These are phyloP conservation scores for Naumovozyma baii DNA, from an alignment of 805 yeast genomes.

Conservation along the genomic window DNA sequence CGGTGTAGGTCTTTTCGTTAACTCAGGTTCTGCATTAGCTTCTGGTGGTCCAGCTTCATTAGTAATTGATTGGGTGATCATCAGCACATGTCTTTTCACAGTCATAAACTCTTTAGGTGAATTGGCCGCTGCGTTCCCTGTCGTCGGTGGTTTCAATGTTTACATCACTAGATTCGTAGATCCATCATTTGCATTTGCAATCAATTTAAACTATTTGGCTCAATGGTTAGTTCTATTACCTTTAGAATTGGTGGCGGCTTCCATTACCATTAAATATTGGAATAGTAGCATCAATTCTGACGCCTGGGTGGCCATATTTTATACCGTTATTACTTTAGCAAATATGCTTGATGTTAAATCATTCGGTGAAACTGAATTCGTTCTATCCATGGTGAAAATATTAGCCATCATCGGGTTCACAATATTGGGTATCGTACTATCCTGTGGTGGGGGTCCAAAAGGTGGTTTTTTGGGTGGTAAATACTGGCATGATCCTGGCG, in stretches of 20 bases:
- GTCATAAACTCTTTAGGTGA: conserved; percentile 49
- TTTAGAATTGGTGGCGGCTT: conserved; percentile 49
- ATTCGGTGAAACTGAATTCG: conserved; percentile 50
- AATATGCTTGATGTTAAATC: conserved; percentile 45
- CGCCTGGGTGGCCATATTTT: conserved; percentile 52
- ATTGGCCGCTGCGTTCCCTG: conserved; percentile 43
- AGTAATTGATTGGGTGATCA: conserved; percentile 44
- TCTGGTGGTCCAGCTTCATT: conserved; percentile 60
- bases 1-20: conserved; percentile 62
- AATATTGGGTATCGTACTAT: conserved; percentile 41
- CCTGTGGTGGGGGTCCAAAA: conserved; percentile 38
- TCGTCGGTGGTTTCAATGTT: conserved; percentile 44
- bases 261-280: conserved; percentile 52
- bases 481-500: conserved; percentile 48
- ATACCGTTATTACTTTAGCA: conserved; percentile 37
- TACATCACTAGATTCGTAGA: conserved; percentile 44
- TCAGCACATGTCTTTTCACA: conserved; percentile 50
- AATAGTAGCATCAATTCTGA: conserved; percentile 39
- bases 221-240: conserved; percentile 51
- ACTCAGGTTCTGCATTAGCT: conserved; percentile 49
- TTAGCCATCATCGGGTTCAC: conserved; percentile 44
- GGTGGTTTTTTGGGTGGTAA: conserved; percentile 37
- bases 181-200: conserved; percentile 47
- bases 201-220: conserved; percentile 44
- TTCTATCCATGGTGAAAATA: conserved; percentile 41